These are phyloP conservation scores for Apophysomyces trapeziformis DNA, from an alignment of 371 early-diverging fungal species.

Conservation along the genomic window DNA sequence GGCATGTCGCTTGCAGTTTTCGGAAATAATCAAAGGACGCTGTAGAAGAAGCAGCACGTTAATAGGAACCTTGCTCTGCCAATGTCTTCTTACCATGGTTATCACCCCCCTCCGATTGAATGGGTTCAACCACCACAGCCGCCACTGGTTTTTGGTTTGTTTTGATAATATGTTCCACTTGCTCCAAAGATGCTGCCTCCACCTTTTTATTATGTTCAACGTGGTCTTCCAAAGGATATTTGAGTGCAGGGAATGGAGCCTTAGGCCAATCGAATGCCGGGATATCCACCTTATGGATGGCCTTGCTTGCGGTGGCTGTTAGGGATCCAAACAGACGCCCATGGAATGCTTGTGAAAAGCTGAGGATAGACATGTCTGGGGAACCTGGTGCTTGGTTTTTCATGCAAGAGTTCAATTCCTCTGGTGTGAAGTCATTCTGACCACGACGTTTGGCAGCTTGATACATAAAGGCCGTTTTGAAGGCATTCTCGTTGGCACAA, in stretches of 20 bases:
- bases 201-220: constrained; percentile 57
- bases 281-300: constrained; percentile 76
- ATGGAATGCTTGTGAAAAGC: constrained; percentile 72
- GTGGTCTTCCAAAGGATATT: constrained; percentile 65
- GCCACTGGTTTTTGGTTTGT: constrained; percentile 63
- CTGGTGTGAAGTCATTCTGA: constrained; percentile 38
- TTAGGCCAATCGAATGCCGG: constrained; percentile 76
- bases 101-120: constrained; percentile 89
- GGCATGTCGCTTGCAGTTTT: constrained; percentile 66
- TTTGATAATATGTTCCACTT: constrained; percentile 56
- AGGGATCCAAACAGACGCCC: constrained; percentile 78
- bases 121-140: constrained; percentile 80
- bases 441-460: constrained; percentile 65
- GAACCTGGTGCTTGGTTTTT: constrained; percentile 73
- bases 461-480: constrained; percentile 81
- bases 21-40: constrained; percentile 75
- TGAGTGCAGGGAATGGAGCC: constrained; percentile 65
- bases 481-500: constrained; percentile 79
- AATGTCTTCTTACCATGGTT: constrained; percentile 49
- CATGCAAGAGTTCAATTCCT: constrained; percentile 68
- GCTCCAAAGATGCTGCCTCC: constrained; percentile 58
- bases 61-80: neutral
- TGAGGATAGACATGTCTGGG: constrained; percentile 70
- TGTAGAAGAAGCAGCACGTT: constrained; percentile 17
- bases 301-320: constrained; percentile 71